A percentile compares a stretch with the other conserved stretches of the same genome.
Conservation (phyloP, 139 green algal species). For the Chlorella vulgaris region DNA sequence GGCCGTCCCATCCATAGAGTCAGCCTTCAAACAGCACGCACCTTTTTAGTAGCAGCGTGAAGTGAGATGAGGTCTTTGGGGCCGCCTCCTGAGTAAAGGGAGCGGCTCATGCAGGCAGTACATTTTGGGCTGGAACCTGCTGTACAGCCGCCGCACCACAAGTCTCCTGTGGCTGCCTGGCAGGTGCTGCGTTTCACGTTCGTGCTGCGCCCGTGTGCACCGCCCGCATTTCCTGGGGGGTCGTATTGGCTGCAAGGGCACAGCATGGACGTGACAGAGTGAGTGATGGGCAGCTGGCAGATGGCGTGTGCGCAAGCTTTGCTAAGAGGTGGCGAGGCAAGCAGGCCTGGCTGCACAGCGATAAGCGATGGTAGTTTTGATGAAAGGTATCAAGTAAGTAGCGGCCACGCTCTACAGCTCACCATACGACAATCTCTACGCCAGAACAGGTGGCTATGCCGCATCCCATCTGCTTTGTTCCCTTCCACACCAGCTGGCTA, state of each 20-base stretch:
- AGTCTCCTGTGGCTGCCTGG: background rate
- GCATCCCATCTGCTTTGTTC: background rate
- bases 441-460: background rate
- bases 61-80: background rate
- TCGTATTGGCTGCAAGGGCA: background rate
- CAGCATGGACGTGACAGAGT: too few relatives aligned
- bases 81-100: background rate
- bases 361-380: too few relatives aligned
- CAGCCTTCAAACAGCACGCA: too few relatives aligned
- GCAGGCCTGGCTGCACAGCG: too few relatives aligned
- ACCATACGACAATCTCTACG: background rate
- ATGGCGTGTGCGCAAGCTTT: too few relatives aligned
- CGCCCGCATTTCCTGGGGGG: background rate
- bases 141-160: background rate
- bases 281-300: background rate
- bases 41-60: background rate
- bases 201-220: background rate
- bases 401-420: background rate
- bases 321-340: too few relatives aligned
- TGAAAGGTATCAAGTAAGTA: too few relatives aligned
- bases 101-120: background rate
- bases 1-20: too few relatives aligned
- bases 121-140: background rate
- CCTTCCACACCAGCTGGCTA: background rate
- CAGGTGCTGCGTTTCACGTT: background rate